phyloP scores from a whole-genome alignment of 805 yeast species.

The Kazachstania martiniae region DNA sequence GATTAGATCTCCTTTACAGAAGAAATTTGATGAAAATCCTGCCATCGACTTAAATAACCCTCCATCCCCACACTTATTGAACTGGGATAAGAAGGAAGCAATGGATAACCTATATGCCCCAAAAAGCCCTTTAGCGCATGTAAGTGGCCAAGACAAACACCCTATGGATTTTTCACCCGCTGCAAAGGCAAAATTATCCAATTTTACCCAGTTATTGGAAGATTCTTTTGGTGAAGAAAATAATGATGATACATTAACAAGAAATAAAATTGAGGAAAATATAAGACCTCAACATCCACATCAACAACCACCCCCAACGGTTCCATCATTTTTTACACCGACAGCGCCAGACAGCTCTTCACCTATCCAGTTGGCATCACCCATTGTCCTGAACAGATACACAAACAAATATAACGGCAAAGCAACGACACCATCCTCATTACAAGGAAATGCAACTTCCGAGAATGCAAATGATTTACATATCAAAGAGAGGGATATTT shows the following conservation, averaged over 20 bases:
- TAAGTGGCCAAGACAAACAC: too few species aligned
- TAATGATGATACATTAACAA: not conserved
- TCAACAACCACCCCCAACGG: not conserved
- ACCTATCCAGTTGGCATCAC: constrained; percentile 14
- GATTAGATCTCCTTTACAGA: constrained; percentile 24
- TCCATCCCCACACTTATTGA: too few species aligned
- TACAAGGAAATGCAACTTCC: too few species aligned
- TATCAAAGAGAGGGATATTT: too few species aligned
- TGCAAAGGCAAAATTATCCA: constrained; percentile 19
- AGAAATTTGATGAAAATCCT: constrained; percentile 4
- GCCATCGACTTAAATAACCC: too few species aligned
- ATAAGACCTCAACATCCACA: not conserved
- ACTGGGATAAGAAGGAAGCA: too few species aligned
- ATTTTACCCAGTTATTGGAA: constrained; percentile 20
- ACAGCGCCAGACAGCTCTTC: constrained; percentile 1
- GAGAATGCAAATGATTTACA: too few species aligned
- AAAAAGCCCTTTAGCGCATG: constrained; percentile 4
- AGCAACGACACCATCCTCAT: too few species aligned
- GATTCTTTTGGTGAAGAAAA: constrained; percentile 12
- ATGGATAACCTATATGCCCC: too few species aligned
- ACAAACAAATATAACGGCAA: too few species aligned
- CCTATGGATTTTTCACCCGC: constrained; percentile 24
- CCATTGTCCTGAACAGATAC: constrained; percentile 12
- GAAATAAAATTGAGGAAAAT: not conserved
- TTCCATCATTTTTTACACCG: constrained; percentile 1